Percentiles rank a stretch among this genome's conserved stretches.
These are phyloP conservation scores for Teunomyces gatunensis DNA, from an alignment of 805 yeast species.

Conservation along the genomic window DNA sequence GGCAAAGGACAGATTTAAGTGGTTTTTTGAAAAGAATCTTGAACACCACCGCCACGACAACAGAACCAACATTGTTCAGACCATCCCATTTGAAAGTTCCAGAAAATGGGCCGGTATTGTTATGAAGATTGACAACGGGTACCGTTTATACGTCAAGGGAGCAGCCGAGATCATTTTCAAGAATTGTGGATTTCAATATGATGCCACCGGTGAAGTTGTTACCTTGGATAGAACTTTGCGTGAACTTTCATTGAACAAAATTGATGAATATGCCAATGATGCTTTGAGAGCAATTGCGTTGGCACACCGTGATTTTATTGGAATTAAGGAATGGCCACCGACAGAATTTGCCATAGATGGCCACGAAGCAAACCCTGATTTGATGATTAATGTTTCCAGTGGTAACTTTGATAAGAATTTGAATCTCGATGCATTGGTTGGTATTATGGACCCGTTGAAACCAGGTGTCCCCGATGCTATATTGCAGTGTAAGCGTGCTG, in stretches of 20 bases:
- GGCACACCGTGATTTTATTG: conserved; percentile 70
- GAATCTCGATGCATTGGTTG: conserved; percentile 72
- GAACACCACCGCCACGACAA: conserved; percentile 34
- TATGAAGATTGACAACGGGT: conserved; percentile 46
- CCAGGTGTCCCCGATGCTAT: conserved; percentile 90
- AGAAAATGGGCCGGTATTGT: conserved; percentile 92
- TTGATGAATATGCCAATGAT: conserved; percentile 60
- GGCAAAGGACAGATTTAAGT: conserved; percentile 56
- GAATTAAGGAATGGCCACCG: conserved; percentile 65
- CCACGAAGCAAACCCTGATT: conserved; percentile 40
- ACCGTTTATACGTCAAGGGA: conserved; percentile 77
- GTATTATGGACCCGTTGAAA: conserved; percentile 93
- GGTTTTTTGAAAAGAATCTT: conserved; percentile 42
- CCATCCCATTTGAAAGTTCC: conserved; percentile 87
- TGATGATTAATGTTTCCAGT: conserved; percentile 26
- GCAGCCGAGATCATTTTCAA: conserved; percentile 86
- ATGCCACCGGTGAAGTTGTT: conserved; percentile 26
- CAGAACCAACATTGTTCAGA: conserved; percentile 50
- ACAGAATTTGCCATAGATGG: conserved; percentile 32
- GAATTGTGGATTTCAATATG: conserved; percentile 46
- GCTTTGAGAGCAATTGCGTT: conserved; percentile 89
- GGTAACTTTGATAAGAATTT: conserved; percentile 32
- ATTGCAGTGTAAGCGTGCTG: conserved; percentile 79
- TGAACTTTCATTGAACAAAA: conserved; percentile 29
- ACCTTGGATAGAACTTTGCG: conserved; percentile 29